Evolutionary conservation across 192 early-diverging fungal species (phyloP).

Genomic region (Coemansia sp.): DNA sequence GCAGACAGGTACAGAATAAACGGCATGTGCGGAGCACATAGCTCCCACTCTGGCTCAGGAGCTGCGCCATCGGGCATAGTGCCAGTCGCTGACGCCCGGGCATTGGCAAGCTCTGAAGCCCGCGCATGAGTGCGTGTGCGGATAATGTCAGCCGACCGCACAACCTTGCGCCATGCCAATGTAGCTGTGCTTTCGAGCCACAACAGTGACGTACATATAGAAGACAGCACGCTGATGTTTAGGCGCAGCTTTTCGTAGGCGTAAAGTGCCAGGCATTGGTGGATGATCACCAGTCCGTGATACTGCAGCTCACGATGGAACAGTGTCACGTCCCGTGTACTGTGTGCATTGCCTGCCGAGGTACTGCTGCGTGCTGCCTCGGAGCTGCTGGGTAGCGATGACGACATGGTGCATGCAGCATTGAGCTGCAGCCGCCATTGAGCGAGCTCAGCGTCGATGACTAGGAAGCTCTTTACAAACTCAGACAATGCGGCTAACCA

Average conservation of each 20-base stretch:
- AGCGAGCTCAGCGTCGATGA: conserved; percentile 51
- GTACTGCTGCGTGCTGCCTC: conserved; percentile 1
- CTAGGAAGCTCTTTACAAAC: conserved; percentile 48
- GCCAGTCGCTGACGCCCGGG: conserved; percentile 32
- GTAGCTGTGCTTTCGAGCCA: conserved; percentile 53
- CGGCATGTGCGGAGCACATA: conserved; percentile 53
- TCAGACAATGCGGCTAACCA: conserved; percentile 45
- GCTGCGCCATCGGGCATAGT: conserved; percentile 50
- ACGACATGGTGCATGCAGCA: conserved; percentile 35
- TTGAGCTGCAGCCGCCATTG: conserved; percentile 54
- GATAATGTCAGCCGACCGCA: conserved; percentile 46
- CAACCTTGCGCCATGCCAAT: conserved; percentile 50
- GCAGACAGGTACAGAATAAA: conserved; percentile 51
- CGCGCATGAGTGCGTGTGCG: conserved; percentile 32
- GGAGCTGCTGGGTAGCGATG: conserved; percentile 20
- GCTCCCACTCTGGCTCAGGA: conserved; percentile 54
- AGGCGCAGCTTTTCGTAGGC: conserved; percentile 50
- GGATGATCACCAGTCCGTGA: conserved; percentile 48
- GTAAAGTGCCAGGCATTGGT: conserved; percentile 52
- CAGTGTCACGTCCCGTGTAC: conserved; percentile 47
- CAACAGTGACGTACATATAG: conserved; percentile 46
- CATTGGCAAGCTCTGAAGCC: conserved; percentile 41
- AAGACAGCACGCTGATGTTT: conserved; percentile 38
- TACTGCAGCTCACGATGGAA: conserved; percentile 54
- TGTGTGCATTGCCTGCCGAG: conserved; percentile 17